Evolutionary conservation across 345 rosid species (phyloP), one percentile per base, ranked within the genome.

Genomic region (Brassica nigra): DNA sequence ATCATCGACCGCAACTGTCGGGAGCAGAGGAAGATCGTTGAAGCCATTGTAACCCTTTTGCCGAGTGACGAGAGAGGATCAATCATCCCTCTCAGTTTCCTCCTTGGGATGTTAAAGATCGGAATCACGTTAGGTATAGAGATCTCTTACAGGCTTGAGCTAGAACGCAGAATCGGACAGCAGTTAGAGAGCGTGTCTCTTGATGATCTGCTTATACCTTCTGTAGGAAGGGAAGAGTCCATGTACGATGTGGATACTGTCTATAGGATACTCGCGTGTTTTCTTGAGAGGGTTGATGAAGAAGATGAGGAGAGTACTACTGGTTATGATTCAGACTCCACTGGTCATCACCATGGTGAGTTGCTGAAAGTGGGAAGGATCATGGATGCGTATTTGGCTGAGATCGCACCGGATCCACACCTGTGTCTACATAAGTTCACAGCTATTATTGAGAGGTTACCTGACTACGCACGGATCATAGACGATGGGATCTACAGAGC

Each of bases 401-500:
- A 94, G 86, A 92, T 92, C 39, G 97, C 95, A 15, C 88, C 92
- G 3, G 98, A 92, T 77, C 97, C 94, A 14, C 86, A 86, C 79
- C 66, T 94, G 78, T 86, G 89, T 82, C 74, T 89, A 83, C 87
- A 79, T 78, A 92, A 92, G 76, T 90, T 94, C 85, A 81, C 80
- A 10, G 88, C 92, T 62, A 72, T 89, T 86, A 84, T 90, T 8
- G 95, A 92, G 80, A 85, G 87, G 68, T 70, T 94, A 73, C 97
- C 98, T 0, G 90, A 92, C 76, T 86, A 89, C 78, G 85, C 93
- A 78, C 93, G 96, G 3, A 90, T 90, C 9, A 83, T 89, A 1
- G 97, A 94, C 54, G 98, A 94, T 30, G 94, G 92, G 4, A 86
- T 92, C 23, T 94, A 94, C 75, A 85, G 94, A 74, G 97, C 97